Base-by-base conservation (phyloP, 1,284 basidiomycete genomes). In the Fistulina hepatica region DNA sequence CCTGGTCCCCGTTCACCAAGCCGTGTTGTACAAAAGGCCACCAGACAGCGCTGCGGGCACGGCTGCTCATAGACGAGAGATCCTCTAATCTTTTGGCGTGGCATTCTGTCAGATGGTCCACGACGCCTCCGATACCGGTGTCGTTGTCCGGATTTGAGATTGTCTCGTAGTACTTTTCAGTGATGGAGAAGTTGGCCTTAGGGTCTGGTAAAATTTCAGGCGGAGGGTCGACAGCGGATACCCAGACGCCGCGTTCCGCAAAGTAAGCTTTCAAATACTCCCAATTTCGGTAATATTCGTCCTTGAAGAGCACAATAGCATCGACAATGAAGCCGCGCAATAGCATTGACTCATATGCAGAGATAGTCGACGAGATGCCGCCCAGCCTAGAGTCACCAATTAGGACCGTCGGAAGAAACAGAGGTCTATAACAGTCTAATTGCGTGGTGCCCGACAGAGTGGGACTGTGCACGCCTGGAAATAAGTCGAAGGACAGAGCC, bases 11-110 rank as follows among this genome's bases (percentile, higher is more conserved):
- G 43, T 75, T 71, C 27, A 89, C 65, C 25, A 79, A 64, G 0
- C 76, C 77, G 51, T 98, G 94, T 54, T 98, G 94, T 2, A 93
- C 90, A 55, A 97, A 97, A 0, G 94, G 94, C 91, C 92, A 98
- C 94, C 94, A 97, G 39, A 95, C 69, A 1, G 69, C 71, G 37
- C 89, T 70, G 34, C 85, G 61, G 1, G 91, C 81, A 21, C 93
- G 71, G 10, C 65, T 60, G 2, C 89, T 78, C 78, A 95, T 88
- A 1, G 78, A 75, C 31, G 75, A 67, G 3, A 97, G 69, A 31
- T 85, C 73, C 2, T 66, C 52, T 6, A 95, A 57, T 8, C 93
- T 71, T 21, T 56, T 49, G 0, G 53, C 43, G 56, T 97, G 93
- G 17, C 67, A 60, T 3, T 57, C 39, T 45, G 88, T 79, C 9